Percentiles rank a stretch among this genome's conserved stretches.
Evolutionary conservation across 2,329 filamentous ascomycete species (phyloP).

Genomic region (Ramularia endophylla): DNA sequence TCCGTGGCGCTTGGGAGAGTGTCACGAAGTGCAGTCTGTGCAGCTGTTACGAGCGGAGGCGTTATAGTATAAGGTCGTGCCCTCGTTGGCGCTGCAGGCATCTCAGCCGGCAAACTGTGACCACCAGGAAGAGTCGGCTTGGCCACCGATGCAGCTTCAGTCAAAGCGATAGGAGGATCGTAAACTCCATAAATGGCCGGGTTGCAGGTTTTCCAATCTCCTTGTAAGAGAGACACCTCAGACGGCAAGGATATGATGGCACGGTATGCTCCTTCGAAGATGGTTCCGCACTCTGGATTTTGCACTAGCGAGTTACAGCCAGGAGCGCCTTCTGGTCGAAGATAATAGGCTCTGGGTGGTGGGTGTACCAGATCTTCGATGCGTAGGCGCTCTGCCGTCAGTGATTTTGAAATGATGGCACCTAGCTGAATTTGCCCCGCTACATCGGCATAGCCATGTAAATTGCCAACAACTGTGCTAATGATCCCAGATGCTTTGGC

Average conservation of each 20-base stretch:
- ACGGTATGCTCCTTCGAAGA: constrained; percentile 16
- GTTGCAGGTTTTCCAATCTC: constrained; percentile 10
- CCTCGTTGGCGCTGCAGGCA: too few relatives aligned
- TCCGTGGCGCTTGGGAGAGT: too few relatives aligned
- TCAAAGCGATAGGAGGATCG: constrained; percentile 14
- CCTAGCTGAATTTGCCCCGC: neutral
- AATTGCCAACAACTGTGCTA: constrained; percentile 5
- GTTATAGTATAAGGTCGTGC: too few relatives aligned
- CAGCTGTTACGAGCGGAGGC: too few relatives aligned
- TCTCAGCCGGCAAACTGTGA: too few relatives aligned
- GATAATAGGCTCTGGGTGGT: constrained; percentile 12
- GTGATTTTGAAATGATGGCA: constrained; percentile 5
- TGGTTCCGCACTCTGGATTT: constrained; percentile 14
- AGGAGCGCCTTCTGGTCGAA: constrained; percentile 9
- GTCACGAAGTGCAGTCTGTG: too few relatives aligned
- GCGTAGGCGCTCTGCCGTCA: neutral
- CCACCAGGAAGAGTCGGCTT: too few relatives aligned
- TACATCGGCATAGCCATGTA: constrained; percentile 8
- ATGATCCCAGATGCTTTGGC: constrained; percentile 9
- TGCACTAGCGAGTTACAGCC: constrained; percentile 4
- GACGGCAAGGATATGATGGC: constrained; percentile 12
- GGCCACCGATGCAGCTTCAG: neutral
- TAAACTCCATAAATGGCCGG: constrained; percentile 15
- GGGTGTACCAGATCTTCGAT: constrained; percentile 10
- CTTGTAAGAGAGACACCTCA: constrained; percentile 11